Conservation (phyloP, 208 protist genomes). For the Trypanosomatidae sp. region DNA sequence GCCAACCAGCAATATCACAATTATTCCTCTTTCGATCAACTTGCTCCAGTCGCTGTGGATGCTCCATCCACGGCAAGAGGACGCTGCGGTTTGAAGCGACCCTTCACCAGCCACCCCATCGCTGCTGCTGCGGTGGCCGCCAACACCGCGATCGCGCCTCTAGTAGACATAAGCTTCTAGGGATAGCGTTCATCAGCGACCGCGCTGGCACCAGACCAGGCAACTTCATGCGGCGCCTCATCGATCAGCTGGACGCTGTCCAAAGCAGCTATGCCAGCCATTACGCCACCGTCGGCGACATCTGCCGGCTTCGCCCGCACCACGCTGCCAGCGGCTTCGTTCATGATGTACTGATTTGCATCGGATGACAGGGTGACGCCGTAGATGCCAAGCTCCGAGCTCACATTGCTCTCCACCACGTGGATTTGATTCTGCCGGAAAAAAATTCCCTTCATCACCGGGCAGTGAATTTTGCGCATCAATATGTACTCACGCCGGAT, state of each 20-base stretch:
- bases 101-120: constrained; percentile 3
- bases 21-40: background rate
- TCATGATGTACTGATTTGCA: constrained; percentile 23
- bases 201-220: background rate
- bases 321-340: constrained; percentile 84
- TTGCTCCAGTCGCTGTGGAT: background rate
- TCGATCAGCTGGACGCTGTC: constrained; percentile 64
- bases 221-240: background rate
- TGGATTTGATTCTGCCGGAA: constrained; percentile 56
- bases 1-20: background rate
- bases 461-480: constrained; percentile 88
- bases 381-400: constrained; percentile 91
- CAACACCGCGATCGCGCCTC: background rate
- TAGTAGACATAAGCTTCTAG: background rate
- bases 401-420: constrained; percentile 58
- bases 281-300: constrained; percentile 94
- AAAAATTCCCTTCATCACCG: constrained; percentile 45
- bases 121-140: background rate
- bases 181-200: background rate
- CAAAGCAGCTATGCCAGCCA: constrained; percentile 91
- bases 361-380: constrained; percentile 66
- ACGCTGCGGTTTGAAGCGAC: background rate
- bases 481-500: constrained; percentile 89
- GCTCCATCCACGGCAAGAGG: background rate
- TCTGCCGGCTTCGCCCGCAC: constrained; percentile 91